These are phyloP conservation scores for Tricholoma sp. DNA, from an alignment of 768 basidiomycete genomes.

Conservation along the genomic window DNA sequence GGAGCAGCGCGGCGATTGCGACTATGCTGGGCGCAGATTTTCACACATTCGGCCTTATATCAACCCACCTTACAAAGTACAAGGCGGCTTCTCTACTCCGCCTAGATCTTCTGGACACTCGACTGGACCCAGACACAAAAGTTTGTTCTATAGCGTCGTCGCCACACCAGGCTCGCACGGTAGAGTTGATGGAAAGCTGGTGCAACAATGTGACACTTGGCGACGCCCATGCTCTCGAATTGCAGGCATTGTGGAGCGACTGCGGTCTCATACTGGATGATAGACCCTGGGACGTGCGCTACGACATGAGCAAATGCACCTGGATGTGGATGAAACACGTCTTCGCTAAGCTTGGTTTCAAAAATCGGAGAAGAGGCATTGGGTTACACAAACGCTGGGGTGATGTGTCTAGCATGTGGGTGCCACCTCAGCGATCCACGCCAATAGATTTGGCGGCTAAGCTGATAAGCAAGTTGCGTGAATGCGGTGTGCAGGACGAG, in stretches of 20 bases:
- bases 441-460: neutral
- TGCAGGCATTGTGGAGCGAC: neutral
- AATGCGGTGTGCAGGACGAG: constrained; percentile 1
- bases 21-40: neutral
- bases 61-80: neutral
- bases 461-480: neutral
- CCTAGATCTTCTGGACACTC: neutral
- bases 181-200: neutral
- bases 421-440: neutral
- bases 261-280: constrained; percentile 2
- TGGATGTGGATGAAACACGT: constrained; percentile 3
- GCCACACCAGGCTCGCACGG: neutral
- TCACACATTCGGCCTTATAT: constrained; percentile 1
- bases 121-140: neutral
- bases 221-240: neutral
- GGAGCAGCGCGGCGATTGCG: constrained; percentile 2
- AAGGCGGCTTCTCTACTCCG: neutral
- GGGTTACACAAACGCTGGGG: constrained; percentile 1
- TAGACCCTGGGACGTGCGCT: constrained; percentile 1
- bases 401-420: neutral
- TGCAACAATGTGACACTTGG: neutral
- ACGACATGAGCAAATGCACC: constrained; percentile 2
- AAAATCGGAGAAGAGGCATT: neutral
- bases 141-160: neutral
- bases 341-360: neutral